phyloP scores from a whole-genome alignment of 768 basidiomycete genomes.

The Pulveroboletus ravenelii region DNA sequence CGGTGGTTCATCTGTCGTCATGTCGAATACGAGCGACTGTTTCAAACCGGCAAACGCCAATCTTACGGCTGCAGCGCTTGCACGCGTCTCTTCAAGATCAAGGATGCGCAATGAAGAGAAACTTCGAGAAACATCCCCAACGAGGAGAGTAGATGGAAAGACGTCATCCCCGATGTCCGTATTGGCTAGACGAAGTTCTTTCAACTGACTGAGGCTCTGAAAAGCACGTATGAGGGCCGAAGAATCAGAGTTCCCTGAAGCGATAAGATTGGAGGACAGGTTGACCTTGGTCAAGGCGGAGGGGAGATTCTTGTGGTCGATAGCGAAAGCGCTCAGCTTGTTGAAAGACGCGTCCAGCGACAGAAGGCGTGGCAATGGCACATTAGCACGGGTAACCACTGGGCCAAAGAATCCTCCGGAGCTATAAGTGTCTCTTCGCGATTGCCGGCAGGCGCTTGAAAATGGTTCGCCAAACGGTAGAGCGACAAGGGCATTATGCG shows the following conservation, averaged over 20 bases:
- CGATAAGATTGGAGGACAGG: slow-evolving; percentile 65
- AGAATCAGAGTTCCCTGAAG: slow-evolving; percentile 28
- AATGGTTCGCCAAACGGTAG: slow-evolving; percentile 65
- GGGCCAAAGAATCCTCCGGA: slow-evolving; percentile 61
- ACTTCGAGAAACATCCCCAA: slow-evolving; percentile 11
- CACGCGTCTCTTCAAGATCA: slow-evolving; percentile 64
- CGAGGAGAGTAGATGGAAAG: slow-evolving; percentile 36
- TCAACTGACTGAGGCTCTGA: slow-evolving; percentile 45
- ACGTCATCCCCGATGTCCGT: slow-evolving; percentile 59
- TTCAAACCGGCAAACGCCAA: slow-evolving; percentile 43
- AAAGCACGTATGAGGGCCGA: slow-evolving; percentile 42
- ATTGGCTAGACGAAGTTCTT: slow-evolving; percentile 51
- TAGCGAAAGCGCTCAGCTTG: slow-evolving; percentile 48
- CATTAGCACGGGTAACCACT: slow-evolving; percentile 54
- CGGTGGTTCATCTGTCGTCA: slow-evolving; percentile 49
- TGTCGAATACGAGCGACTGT: slow-evolving; percentile 51
- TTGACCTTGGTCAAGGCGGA: slow-evolving; percentile 51
- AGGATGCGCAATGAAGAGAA: slow-evolving; percentile 55
- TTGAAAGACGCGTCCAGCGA: slow-evolving; percentile 66
- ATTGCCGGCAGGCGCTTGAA: slow-evolving; percentile 21
- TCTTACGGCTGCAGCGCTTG: slow-evolving; percentile 43
- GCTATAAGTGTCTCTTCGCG: slow-evolving; percentile 25
- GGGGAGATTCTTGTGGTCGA: slow-evolving; percentile 54
- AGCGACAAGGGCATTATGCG: slow-evolving; percentile 59
- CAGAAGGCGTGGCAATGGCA: slow-evolving; percentile 63